These are phyloP conservation scores for Cercospora janseana DNA, from an alignment of 2,329 filamentous ascomycete genomes.

Conservation along the genomic window DNA sequence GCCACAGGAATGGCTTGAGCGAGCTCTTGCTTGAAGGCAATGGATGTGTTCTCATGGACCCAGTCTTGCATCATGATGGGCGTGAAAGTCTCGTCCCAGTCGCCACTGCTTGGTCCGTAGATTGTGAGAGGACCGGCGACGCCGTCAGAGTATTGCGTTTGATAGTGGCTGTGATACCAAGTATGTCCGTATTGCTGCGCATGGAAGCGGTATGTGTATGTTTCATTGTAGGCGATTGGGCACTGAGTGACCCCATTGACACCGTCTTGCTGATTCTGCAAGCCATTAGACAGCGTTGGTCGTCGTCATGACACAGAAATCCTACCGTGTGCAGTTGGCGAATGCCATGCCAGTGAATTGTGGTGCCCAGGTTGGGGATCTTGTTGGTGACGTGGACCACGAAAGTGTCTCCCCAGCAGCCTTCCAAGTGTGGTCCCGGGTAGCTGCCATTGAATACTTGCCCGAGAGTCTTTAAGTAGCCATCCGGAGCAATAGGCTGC, in stretches of 20 bases:
- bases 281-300: no score
- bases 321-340: constrained; percentile 48
- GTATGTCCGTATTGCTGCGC: constrained; percentile 37
- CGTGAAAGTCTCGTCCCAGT: constrained; percentile 39
- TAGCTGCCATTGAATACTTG: constrained; percentile 45
- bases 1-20: constrained; percentile 35
- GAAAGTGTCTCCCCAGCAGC: constrained; percentile 37
- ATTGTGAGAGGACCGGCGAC: constrained; percentile 43
- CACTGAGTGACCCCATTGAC: constrained; percentile 57
- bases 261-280: constrained; percentile 53
- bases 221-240: constrained; percentile 61
- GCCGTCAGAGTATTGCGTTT: constrained; percentile 44
- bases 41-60: constrained; percentile 22
- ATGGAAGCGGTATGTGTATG: constrained; percentile 43
- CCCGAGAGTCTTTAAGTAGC: constrained; percentile 22
- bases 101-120: constrained; percentile 39
- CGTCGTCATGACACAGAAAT: no score
- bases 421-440: constrained; percentile 48
- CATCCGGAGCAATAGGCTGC: constrained; percentile 41
- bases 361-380: constrained; percentile 48
- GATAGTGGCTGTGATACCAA: constrained; percentile 36
- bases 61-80: constrained; percentile 29
- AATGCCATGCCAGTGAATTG: constrained; percentile 55
- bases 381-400: constrained; percentile 39
- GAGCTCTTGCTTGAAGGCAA: constrained; percentile 24